Percentiles rank a stretch among this genome's conserved stretches.
These are phyloP conservation scores for Arachis monticola DNA, from an alignment of 331 rosid genomes.

Conservation along the genomic window DNA sequence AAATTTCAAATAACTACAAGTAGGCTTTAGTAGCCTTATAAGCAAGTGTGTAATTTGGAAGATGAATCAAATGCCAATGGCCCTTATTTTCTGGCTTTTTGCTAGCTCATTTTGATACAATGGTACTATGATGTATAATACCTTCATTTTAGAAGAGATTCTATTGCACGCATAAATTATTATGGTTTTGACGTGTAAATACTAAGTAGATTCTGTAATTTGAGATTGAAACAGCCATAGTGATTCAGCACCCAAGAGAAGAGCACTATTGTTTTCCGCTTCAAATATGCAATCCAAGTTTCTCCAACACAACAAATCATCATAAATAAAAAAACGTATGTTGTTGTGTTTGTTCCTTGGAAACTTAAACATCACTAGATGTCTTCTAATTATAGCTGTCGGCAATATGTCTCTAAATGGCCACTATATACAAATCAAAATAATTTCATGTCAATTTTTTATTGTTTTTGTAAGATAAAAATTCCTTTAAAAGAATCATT, in stretches of 20 bases:
- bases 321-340: not conserved
- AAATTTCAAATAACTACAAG: not conserved
- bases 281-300: not conserved
- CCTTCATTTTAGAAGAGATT: not conserved
- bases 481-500: not conserved
- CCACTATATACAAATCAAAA: not conserved
- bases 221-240: not conserved
- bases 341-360: not conserved
- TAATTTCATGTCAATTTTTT: not conserved
- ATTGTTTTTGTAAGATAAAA: not conserved
- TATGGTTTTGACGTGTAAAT: not conserved
- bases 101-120: not conserved
- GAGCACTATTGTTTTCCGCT: not conserved
- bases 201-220: not conserved
- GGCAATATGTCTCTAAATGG: not conserved
- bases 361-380: not conserved
- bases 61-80: not conserved
- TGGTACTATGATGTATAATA: not conserved
- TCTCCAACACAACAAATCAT: not conserved
- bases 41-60: not conserved
- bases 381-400: not conserved
- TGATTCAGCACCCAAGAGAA: conserved; percentile 10
- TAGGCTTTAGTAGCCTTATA: not conserved
- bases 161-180: not conserved
- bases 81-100: not conserved